Percentiles rank a stretch among this genome's conserved stretches.
phyloP scores from a whole-genome alignment of 1,284 basidiomycete genomes.

The Heliocybe sulcata region DNA sequence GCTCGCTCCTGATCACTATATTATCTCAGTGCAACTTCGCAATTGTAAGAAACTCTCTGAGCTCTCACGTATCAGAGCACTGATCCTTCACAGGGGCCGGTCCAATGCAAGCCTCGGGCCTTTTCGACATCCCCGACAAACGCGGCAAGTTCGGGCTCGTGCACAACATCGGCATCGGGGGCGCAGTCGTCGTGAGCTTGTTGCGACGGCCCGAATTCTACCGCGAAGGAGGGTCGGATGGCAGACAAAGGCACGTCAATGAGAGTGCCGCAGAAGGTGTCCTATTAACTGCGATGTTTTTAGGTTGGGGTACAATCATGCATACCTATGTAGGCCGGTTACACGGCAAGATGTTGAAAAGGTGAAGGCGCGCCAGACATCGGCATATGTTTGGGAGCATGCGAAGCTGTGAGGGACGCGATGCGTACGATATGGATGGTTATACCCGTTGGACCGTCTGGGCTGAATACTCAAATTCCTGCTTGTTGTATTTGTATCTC shows the following conservation, averaged over 20 bases:
- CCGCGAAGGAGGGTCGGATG: constrained; percentile 52
- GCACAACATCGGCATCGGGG: constrained; percentile 81
- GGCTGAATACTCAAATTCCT: too few relatives aligned
- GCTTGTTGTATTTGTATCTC: too few relatives aligned
- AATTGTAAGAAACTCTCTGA: constrained; percentile 38
- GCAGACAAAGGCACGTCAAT: constrained; percentile 47
- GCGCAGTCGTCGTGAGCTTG: constrained; percentile 70
- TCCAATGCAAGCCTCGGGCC: constrained; percentile 72
- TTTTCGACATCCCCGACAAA: constrained; percentile 53
- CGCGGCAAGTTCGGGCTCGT: constrained; percentile 76
- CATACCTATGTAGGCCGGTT: constrained; percentile 54
- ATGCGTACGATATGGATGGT: too few relatives aligned
- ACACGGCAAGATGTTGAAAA: constrained; percentile 62
- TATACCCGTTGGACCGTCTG: too few relatives aligned
- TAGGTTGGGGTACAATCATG: constrained; percentile 80
- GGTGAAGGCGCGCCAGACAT: constrained; percentile 56
- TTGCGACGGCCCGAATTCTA: constrained; percentile 72
- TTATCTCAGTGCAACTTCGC: constrained; percentile 58
- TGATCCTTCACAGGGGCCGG: constrained; percentile 53
- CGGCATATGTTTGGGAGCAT: constrained; percentile 18
- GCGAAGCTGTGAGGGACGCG: constrained; percentile 26
- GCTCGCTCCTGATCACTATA: constrained; percentile 5
- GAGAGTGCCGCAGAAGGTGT: background rate
- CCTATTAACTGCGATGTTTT: constrained; percentile 1
- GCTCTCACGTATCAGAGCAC: constrained; percentile 2